These are phyloP conservation scores for Chlamydomonas sp. DNA, from an alignment of 139 green algal species.

Conservation along the genomic window DNA sequence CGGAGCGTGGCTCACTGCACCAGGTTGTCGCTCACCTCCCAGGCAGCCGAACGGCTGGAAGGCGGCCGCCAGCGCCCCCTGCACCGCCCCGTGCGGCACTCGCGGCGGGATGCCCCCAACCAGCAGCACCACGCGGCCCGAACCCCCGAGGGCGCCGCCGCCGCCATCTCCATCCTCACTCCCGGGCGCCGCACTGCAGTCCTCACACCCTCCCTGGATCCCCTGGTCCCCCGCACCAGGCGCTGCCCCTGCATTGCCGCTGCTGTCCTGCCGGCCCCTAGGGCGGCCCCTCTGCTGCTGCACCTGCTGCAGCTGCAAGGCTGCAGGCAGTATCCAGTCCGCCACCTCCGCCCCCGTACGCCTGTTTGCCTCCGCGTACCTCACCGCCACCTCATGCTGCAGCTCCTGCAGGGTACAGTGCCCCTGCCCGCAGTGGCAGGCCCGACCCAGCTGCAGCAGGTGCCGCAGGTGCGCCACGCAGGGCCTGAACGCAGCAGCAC, in stretches of 20 bases:
- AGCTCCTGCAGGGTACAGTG: constrained; percentile 17
- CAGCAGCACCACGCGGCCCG: constrained; percentile 11
- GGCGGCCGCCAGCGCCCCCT: not conserved
- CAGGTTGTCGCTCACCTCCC: not conserved
- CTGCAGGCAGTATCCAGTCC: not conserved
- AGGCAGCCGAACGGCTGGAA: constrained; percentile 14
- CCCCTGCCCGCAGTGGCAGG: constrained; percentile 29
- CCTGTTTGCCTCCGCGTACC: not conserved
- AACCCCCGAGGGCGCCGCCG: not conserved
- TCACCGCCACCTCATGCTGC: constrained; percentile 8
- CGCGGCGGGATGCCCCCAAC: constrained; percentile 1
- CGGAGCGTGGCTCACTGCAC: no score
- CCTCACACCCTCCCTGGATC: not conserved
- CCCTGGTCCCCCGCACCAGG: not conserved
- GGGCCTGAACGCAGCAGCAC: not conserved
- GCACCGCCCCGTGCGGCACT: not conserved
- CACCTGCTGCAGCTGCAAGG: not conserved
- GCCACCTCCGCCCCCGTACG: no score
- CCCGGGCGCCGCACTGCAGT: not conserved
- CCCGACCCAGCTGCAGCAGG: constrained; percentile 27
- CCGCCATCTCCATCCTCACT: not conserved
- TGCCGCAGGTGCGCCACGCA: constrained; percentile 23
- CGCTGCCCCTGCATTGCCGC: not conserved
- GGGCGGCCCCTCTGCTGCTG: no score
- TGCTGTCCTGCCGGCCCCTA: not conserved